Evolutionary conservation across 164 flowering plant genomes (phyloP), one percentile per base, ranked within the genome.

Genomic region (Sedum album): DNA sequence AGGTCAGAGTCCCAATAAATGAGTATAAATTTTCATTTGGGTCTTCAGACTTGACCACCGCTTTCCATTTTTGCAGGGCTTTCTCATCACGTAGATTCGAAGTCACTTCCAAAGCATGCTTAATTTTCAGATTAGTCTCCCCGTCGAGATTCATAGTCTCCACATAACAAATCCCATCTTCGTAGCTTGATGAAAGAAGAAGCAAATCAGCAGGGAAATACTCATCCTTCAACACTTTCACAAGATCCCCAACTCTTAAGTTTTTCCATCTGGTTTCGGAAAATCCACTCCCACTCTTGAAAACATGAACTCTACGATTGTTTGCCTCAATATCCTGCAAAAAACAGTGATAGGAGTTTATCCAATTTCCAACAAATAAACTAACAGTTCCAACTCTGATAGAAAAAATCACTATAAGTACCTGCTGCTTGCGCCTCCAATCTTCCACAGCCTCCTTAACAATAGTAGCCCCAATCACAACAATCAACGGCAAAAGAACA

Each of bases 141-240:
- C 97, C 96, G 78, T 91, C 97, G 68, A 91, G 94, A 74, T 91
- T 91, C 83, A 79, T 83, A 5, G 97, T 91, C 67, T 91, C 97
- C 33, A 91, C 93, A 76, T 88, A 88, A 69, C 91, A 85, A 60
- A 88, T 73, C 10, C 88, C 93, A 83, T 91, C 97, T 15, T 84
- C 91, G 70, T 84, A 84, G 81, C 83, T 84, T 46, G 97, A 91
- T 42, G 97, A 91, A 51, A 91, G 82, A 62, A 91, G 75, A 69
- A 87, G 79, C 48, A 88, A 70, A 84, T 91, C 97, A 72, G 95
- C 91, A 64, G 97, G 97, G 75, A 91, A 91, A 69, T 80, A 87
- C 53, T 86, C 88, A 76, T 88, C 87, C 80, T 87, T 87, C 46
- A 74, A 67, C 53, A 91, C 87, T 80, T 76, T 85, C 14, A 91